A percentile compares a stretch with the other conserved stretches of the same genome.
Conservation (phyloP, 306 rosid species). For the Cicer bijugum region DNA sequence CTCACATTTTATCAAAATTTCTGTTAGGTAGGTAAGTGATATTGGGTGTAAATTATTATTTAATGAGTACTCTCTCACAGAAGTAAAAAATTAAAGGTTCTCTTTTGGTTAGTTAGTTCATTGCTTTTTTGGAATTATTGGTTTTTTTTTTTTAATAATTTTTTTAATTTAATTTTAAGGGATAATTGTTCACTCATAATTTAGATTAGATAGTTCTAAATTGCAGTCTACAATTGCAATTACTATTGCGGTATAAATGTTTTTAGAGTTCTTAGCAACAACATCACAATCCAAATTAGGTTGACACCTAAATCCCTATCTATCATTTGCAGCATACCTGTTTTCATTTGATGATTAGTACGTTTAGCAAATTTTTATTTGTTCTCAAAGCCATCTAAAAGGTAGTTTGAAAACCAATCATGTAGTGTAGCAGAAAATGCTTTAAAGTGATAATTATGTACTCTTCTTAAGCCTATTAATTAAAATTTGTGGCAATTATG, state of each 20-base stretch:
- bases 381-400: neutral
- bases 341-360: neutral
- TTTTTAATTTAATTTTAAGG: neutral
- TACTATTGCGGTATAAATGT: too few species aligned
- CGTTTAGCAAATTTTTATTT: neutral
- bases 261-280: too few species aligned
- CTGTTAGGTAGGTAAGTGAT: neutral
- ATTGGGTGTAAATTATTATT: neutral
- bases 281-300: too few species aligned
- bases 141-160: neutral
- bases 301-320: too few species aligned
- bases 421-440: neutral
- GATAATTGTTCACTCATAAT: neutral
- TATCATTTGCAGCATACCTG: neutral
- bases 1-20: neutral
- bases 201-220: too few species aligned
- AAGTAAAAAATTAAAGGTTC: neutral
- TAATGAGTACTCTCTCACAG: neutral
- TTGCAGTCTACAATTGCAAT: too few species aligned
- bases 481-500: too few species aligned
- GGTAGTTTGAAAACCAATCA: conserved; percentile 27
- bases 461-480: too few species aligned
- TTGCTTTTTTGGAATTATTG: neutral
- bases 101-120: neutral
- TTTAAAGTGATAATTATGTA: too few species aligned